Evolutionary conservation across 2,329 filamentous ascomycete species (phyloP).

Genomic region (Xylaria arbuscula): DNA sequence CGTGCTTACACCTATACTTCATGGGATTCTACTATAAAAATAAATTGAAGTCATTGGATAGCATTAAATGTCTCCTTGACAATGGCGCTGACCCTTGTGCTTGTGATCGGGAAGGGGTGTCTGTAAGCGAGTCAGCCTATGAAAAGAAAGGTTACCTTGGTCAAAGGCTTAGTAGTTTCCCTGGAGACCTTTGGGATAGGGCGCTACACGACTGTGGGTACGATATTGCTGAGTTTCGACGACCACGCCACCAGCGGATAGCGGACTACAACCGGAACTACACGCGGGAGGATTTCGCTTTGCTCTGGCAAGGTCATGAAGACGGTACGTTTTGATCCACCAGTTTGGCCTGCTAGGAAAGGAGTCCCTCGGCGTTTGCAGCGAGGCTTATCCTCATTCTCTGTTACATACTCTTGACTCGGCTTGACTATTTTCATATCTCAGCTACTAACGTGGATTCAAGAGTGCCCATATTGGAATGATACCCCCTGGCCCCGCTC

Average conservation of each 20-base stretch:
- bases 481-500: not conserved
- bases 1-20: conserved; percentile 5
- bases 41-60: too few relatives aligned
- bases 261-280: not conserved
- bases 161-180: not conserved
- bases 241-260: not conserved
- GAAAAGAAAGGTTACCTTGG: not conserved
- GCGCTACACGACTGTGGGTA: not conserved
- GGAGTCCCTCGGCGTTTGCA: not conserved
- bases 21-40: too few relatives aligned
- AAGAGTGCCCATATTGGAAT: not conserved
- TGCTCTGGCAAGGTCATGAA: not conserved
- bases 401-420: too few relatives aligned
- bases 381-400: not conserved
- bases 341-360: not conserved
- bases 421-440: not conserved
- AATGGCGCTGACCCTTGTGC: conserved; percentile 1
- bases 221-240: conserved; percentile 1
- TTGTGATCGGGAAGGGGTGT: not conserved
- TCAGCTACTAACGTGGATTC: not conserved
- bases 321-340: not conserved
- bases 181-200: not conserved
- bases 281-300: not conserved
- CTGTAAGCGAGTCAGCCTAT: not conserved
- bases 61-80: not conserved